Conservation (phyloP, 1,139 yeast species). For the Pichia sp. region DNA sequence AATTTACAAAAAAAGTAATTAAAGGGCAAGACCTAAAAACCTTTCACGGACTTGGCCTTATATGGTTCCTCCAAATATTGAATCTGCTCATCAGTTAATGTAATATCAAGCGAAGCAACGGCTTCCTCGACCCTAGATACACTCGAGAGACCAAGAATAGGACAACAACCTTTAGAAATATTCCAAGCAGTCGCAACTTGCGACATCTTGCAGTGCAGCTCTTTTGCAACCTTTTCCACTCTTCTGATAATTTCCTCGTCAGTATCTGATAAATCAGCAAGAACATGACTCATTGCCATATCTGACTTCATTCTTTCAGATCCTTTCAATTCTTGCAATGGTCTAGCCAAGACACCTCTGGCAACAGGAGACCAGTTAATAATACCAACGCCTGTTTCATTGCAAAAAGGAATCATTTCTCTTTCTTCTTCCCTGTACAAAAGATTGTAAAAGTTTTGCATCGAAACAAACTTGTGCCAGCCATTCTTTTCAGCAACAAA, state of each 20-base stretch:
- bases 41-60: constrained; percentile 6
- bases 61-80: constrained; percentile 16
- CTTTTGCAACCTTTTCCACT: constrained; percentile 43
- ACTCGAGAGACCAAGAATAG: constrained; percentile 46
- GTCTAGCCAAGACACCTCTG: constrained; percentile 37
- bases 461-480: constrained; percentile 46
- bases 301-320: constrained; percentile 4
- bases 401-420: constrained; percentile 47
- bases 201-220: constrained; percentile 41
- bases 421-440: constrained; percentile 52
- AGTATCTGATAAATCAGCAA: constrained; percentile 13
- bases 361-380: constrained; percentile 46
- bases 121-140: constrained; percentile 46
- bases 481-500: constrained; percentile 39
- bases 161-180: constrained; percentile 36
- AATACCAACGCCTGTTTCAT: constrained; percentile 36
- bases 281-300: constrained; percentile 2
- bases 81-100: constrained; percentile 27
- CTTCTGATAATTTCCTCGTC: constrained; percentile 36
- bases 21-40: neutral
- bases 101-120: constrained; percentile 33
- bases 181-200: constrained; percentile 48
- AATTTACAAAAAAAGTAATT: no score
- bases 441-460: constrained; percentile 51
- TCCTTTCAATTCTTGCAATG: constrained; percentile 13